A percentile compares a stretch with the other conserved stretches of the same genome.
Conservation (phyloP, 805 yeast species). For the Wickerhamomyces pijperi region DNA sequence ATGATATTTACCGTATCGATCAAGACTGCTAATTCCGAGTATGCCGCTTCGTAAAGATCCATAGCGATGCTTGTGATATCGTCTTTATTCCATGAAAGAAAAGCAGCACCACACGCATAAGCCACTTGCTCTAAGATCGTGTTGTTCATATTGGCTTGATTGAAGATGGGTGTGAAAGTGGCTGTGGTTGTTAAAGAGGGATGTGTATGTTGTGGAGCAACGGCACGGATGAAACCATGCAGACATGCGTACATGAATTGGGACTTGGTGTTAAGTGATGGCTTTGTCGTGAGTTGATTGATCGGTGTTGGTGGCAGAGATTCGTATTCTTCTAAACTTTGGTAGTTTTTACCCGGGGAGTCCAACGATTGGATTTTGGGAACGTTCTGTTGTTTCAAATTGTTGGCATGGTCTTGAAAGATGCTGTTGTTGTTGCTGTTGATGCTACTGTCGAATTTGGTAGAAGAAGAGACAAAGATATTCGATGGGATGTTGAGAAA, state of each 20-base stretch:
- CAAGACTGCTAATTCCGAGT: neutral
- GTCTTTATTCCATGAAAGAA: constrained; percentile 22
- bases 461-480: neutral
- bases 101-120: constrained; percentile 31
- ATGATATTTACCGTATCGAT: neutral
- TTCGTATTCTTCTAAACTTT: constrained; percentile 1
- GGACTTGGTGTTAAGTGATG: neutral
- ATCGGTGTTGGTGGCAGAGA: constrained; percentile 1
- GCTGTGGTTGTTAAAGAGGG: constrained; percentile 28
- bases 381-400: too few species aligned
- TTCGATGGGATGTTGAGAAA: neutral
- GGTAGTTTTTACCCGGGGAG: neutral
- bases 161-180: constrained; percentile 27
- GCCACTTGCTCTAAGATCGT: constrained; percentile 23
- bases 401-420: too few species aligned
- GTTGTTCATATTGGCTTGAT: constrained; percentile 9
- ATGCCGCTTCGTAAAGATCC: constrained; percentile 14
- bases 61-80: constrained; percentile 17
- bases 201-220: constrained; percentile 32
- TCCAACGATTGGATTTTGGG: neutral
- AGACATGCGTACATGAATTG: constrained; percentile 20
- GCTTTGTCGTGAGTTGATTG: neutral
- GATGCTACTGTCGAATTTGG: too few species aligned
- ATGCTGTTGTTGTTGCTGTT: too few species aligned
- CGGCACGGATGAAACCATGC: constrained; percentile 28